Evolutionary conservation across 1,139 yeast genomes (phyloP), one percentile per base, ranked within the genome.

Genomic region (Suhomyces bokatorum): DNA sequence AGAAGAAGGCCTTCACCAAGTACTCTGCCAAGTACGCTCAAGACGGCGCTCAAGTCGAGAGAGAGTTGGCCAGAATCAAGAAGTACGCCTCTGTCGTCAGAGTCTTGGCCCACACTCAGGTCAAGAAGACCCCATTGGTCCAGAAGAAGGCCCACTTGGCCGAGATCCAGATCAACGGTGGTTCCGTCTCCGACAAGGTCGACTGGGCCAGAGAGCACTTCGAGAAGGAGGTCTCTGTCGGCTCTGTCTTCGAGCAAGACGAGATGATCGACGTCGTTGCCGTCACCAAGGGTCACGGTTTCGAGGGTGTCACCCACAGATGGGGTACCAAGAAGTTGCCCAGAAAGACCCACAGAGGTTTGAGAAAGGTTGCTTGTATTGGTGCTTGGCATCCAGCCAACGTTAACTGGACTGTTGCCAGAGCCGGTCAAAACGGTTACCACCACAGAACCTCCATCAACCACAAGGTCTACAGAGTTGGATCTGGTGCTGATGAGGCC

Each of bases 381-480:
- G 99, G 99, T 86, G 97, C 99, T 73, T 93, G 99, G 99, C 99
- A 93, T 83, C 99, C 99, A 78, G 87, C 97, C 80, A 96, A 93
- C 83, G 99, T 93, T 73, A 81, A 85, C 80, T 93, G 96, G 96
- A 87, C 98, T 72, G 99, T 93, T 78, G 98, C 99, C 69, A 90
- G 99, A 82, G 97, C 99, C 68, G 99, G 99, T 93, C 99, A 93
- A 85, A 89, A 86, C 83, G 99, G 99, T 89, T 93, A 87, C 96
- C 99, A 93, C 82, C 97, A 90, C 95, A 91, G 99, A 87, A 93
- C 99, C 70, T 93, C 99, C 60, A 87, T 91, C 77, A 95, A 93
- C 97, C 99, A 95, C 96, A 93, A 93, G 89, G 83, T 93, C 74
- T 93, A 93, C 97, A 88, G 99, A 81, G 83, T 95, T 69, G 99